Conservation (phyloP, 257 asterid genomes). For the Datura wrightii region DNA sequence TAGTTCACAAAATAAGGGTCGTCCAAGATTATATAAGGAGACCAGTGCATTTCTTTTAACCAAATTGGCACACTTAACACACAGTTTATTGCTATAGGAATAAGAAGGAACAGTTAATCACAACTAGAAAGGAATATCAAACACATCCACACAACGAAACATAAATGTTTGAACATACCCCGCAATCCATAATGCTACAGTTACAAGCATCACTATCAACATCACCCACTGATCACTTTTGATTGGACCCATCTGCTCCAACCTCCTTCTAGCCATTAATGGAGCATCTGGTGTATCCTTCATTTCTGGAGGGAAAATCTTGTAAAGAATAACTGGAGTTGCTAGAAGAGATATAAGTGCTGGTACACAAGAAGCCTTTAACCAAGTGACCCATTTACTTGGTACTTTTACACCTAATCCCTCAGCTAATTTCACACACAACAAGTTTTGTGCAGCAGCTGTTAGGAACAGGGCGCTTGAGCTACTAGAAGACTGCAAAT, state of each 20-base stretch:
- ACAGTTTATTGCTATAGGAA: too few relatives aligned
- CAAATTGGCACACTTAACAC: not conserved
- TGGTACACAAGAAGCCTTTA: constrained; percentile 63
- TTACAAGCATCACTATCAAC: constrained; percentile 68
- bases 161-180: constrained; percentile 50
- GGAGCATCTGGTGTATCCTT: constrained; percentile 86
- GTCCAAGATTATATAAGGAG: too few relatives aligned
- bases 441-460: constrained; percentile 86
- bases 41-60: too few relatives aligned
- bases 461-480: constrained; percentile 85
- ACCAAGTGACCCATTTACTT: constrained; percentile 77
- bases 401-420: constrained; percentile 68
- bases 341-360: constrained; percentile 49
- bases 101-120: too few relatives aligned
- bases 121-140: too few relatives aligned
- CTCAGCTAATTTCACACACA: constrained; percentile 77
- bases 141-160: too few relatives aligned
- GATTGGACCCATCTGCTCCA: constrained; percentile 74
- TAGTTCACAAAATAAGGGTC: too few relatives aligned
- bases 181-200: constrained; percentile 73
- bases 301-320: constrained; percentile 70
- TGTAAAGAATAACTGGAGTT: constrained; percentile 66
- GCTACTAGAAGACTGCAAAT: constrained; percentile 60
- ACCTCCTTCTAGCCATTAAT: constrained; percentile 58
- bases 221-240: constrained; percentile 78